phyloP scores from a whole-genome alignment of 306 rosid species.

The Begonia peltatifolia region DNA sequence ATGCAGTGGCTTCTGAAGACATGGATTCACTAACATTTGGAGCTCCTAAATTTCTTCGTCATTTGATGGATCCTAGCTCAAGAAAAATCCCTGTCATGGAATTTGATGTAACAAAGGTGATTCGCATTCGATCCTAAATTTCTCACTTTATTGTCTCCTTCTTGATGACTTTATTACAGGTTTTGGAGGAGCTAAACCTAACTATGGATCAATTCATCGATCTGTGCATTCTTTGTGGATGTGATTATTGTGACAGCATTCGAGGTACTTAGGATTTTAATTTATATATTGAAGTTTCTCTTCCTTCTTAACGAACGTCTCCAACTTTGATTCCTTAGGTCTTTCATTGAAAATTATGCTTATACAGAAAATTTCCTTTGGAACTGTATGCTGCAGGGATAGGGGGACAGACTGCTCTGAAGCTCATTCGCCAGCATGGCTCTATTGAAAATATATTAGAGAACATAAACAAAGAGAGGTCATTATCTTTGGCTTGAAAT shows the following conservation, averaged over 20 bases:
- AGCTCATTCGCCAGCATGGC: conserved; percentile 91
- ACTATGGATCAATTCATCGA: conserved; percentile 94
- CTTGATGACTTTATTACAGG: conserved; percentile 29
- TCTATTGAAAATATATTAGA: conserved; percentile 76
- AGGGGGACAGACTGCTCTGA: conserved; percentile 90
- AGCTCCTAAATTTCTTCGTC: conserved; percentile 88
- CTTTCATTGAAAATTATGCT: background rate
- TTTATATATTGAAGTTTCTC: background rate
- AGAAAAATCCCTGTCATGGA: conserved; percentile 96
- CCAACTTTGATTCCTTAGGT: no score
- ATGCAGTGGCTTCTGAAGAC: conserved; percentile 96
- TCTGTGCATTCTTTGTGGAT: conserved; percentile 92
- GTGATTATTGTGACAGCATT: conserved; percentile 86
- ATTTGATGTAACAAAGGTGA: conserved; percentile 81
- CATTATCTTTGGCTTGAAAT: background rate
- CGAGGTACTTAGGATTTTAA: conserved; percentile 49
- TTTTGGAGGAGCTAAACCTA: conserved; percentile 75
- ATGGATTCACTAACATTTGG: conserved; percentile 97
- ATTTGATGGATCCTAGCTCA: conserved; percentile 97
- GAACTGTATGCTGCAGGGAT: conserved; percentile 44
- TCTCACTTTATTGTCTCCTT: background rate
- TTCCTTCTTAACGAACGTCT: background rate
- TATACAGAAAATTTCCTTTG: background rate
- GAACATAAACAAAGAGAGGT: conserved; percentile 86
- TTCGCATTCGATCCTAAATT: background rate